A percentile compares a stretch with the other conserved stretches of the same genome.
phyloP scores from a whole-genome alignment of 805 yeast genomes.

The Clavispora vitiphila region DNA sequence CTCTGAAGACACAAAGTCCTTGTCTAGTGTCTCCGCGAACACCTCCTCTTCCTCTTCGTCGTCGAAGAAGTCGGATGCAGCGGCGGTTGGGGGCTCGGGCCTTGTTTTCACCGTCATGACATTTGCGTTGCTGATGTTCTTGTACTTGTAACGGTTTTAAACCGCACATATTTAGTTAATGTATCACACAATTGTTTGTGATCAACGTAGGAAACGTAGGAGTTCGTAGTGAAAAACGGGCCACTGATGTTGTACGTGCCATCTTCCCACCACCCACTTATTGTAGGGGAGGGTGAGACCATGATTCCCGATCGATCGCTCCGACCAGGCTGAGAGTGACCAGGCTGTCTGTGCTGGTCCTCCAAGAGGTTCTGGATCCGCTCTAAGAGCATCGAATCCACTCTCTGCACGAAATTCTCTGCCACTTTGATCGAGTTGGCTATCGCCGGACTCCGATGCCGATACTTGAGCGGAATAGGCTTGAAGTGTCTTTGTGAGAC shows the following conservation, averaged over 20 bases:
- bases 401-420: constrained; percentile 10
- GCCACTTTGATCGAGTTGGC: constrained; percentile 6
- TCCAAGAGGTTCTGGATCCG: constrained; percentile 2
- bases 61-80: constrained; percentile 22
- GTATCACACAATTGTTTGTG: constrained; percentile 13
- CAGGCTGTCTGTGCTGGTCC: background rate
- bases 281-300: background rate
- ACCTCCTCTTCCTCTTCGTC: constrained; percentile 14
- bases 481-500: constrained; percentile 15
- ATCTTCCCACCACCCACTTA: background rate
- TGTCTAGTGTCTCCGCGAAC: constrained; percentile 23
- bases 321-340: too few species aligned
- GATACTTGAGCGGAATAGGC: constrained; percentile 23
- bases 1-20: constrained; percentile 18
- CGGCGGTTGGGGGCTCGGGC: constrained; percentile 9
- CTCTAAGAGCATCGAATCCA: constrained; percentile 7
- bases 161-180: constrained; percentile 3
- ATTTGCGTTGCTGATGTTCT: constrained; percentile 10
- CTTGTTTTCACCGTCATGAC: constrained; percentile 6
- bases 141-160: constrained; percentile 5
- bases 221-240: constrained; percentile 2
- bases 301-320: background rate
- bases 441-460: constrained; percentile 7
- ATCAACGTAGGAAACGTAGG: constrained; percentile 12
- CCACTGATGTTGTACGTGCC: background rate